phyloP scores from a whole-genome alignment of 345 rosid genomes.

The Laguncularia racemosa region DNA sequence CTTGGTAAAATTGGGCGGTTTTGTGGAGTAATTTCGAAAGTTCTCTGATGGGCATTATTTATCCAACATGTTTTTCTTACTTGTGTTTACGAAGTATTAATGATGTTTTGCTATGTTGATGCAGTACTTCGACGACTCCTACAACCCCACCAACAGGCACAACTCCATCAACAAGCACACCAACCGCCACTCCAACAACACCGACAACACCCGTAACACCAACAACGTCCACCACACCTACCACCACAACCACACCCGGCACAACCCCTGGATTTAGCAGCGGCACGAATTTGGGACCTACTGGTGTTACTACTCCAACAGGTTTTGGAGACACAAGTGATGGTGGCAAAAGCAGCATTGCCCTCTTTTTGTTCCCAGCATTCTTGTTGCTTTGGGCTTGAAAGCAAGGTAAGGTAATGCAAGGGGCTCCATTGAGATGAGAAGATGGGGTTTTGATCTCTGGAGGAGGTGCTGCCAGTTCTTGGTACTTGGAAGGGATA shows the following conservation, averaged over 20 bases:
- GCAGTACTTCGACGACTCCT: too few species aligned
- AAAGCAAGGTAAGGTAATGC: neutral
- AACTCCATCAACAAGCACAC: neutral
- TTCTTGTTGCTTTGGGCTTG: slow-evolving; percentile 16
- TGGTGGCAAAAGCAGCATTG: slow-evolving; percentile 12
- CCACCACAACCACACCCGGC: slow-evolving; percentile 13
- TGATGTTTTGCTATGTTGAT: too few species aligned
- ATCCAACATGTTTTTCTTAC: too few species aligned
- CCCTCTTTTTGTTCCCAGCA: slow-evolving; percentile 15
- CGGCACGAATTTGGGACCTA: slow-evolving; percentile 21
- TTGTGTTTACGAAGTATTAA: too few species aligned
- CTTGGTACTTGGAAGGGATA: neutral
- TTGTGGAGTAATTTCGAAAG: too few species aligned
- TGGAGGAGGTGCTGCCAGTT: slow-evolving; percentile 34
- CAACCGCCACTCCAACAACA: slow-evolving; percentile 11
- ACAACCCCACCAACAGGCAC: too few species aligned
- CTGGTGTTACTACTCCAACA: slow-evolving; percentile 6
- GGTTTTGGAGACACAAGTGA: slow-evolving; percentile 14
- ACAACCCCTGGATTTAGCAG: slow-evolving; percentile 17
- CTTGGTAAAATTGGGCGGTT: too few species aligned
- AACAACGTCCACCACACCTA: slow-evolving; percentile 12
- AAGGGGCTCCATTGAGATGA: neutral
- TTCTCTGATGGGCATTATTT: too few species aligned
- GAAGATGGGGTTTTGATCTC: slow-evolving; percentile 16
- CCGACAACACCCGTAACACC: slow-evolving; percentile 10